Percentiles rank a stretch among this genome's conserved stretches.
Evolutionary conservation across 352 stramenopile species (phyloP).

Genomic region (Lagenidium sp.): DNA sequence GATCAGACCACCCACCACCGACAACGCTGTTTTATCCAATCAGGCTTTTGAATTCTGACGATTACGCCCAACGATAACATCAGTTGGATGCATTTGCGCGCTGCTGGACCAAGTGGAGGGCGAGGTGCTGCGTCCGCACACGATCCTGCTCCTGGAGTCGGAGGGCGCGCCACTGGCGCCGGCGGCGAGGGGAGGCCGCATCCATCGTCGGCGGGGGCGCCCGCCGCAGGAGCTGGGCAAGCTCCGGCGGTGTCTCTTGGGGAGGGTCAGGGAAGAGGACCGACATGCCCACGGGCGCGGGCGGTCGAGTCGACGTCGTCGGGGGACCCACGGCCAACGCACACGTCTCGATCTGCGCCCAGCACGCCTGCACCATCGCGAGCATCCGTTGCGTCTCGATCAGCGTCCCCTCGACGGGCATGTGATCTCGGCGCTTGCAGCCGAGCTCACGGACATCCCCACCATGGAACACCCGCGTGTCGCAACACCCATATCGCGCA

Average conservation of each 20-base stretch:
- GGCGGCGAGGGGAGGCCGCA: constrained; percentile 8
- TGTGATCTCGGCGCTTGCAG: constrained; percentile 34
- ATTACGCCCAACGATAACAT: too few relatives aligned
- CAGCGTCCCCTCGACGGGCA: constrained; percentile 1
- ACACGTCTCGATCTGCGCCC: constrained; percentile 20
- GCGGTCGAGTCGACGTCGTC: not conserved
- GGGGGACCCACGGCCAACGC: not conserved
- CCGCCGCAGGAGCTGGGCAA: constrained; percentile 1
- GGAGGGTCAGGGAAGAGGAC: constrained; percentile 2
- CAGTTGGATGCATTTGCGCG: constrained; percentile 27
- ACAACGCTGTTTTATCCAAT: too few relatives aligned
- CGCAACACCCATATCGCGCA: constrained; percentile 47
- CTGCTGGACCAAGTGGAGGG: constrained; percentile 29
- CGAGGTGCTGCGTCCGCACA: constrained; percentile 34
- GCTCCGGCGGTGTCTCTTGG: not conserved
- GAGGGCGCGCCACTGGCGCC: constrained; percentile 37
- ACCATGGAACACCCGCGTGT: constrained; percentile 28
- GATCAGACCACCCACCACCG: constrained; percentile 1
- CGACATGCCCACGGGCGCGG: constrained; percentile 8
- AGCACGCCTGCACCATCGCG: constrained; percentile 21
- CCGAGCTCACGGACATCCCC: constrained; percentile 31
- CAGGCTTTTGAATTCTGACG: too few relatives aligned
- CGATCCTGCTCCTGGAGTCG: constrained; percentile 63
- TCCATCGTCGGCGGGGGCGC: constrained; percentile 1
- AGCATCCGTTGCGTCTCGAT: constrained; percentile 13